These are phyloP conservation scores for Vigna nakashimae DNA, from an alignment of 306 rosid species.

Conservation along the genomic window DNA sequence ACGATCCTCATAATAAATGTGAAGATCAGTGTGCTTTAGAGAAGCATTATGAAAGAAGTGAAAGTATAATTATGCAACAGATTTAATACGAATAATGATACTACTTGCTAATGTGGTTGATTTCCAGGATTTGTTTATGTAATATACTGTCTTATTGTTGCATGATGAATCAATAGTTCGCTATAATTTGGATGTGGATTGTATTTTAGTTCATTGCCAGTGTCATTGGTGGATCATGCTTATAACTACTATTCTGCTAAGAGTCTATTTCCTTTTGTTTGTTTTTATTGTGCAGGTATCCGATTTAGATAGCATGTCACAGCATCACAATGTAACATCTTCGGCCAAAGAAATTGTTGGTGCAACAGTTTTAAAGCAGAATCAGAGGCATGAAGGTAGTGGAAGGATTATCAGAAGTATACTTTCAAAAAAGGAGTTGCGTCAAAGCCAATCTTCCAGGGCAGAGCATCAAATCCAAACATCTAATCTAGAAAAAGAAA, in stretches of 20 bases:
- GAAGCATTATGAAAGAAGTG: constrained; percentile 27
- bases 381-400: constrained; percentile 57
- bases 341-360: constrained; percentile 47
- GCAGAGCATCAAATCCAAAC: constrained; percentile 57
- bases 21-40: constrained; percentile 23
- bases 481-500: constrained; percentile 60
- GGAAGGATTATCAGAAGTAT: constrained; percentile 69
- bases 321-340: constrained; percentile 51
- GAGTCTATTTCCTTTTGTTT: constrained; percentile 35
- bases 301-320: constrained; percentile 46
- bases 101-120: background rate
- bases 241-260: constrained; percentile 21
- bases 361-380: constrained; percentile 56
- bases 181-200: constrained; percentile 7
- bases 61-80: constrained; percentile 1
- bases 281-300: constrained; percentile 49
- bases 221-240: constrained; percentile 31
- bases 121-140: constrained; percentile 8
- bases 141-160: constrained; percentile 7
- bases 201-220: constrained; percentile 18
- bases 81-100: constrained; percentile 4
- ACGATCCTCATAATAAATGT: constrained; percentile 9
- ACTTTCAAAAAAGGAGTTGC: constrained; percentile 65
- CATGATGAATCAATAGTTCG: constrained; percentile 26
- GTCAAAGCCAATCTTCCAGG: constrained; percentile 62